Conservation (phyloP, 768 basidiomycete genomes). For the Chalciporus pseudorubinellus region DNA sequence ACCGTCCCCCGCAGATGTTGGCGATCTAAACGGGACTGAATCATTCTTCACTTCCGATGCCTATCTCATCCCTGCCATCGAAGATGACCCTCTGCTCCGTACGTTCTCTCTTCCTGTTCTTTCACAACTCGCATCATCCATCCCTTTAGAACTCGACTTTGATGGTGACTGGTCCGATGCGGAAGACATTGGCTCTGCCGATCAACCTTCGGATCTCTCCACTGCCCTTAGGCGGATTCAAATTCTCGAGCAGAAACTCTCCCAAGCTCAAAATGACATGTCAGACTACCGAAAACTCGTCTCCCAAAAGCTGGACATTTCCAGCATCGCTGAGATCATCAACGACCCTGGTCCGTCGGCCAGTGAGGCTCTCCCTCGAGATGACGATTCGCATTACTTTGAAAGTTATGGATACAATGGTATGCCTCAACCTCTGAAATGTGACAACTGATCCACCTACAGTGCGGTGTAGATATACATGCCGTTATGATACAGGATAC, state of each 20-base stretch:
- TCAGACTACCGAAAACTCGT: slow-evolving; percentile 61
- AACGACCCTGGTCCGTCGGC: slow-evolving; percentile 33
- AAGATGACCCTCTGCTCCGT: too few species aligned
- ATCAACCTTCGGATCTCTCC: slow-evolving; percentile 30
- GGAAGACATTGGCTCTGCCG: slow-evolving; percentile 1
- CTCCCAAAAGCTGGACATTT: slow-evolving; percentile 48
- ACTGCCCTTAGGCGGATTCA: slow-evolving; percentile 47
- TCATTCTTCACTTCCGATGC: too few species aligned
- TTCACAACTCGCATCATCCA: neutral
- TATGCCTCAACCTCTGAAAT: slow-evolving; percentile 27
- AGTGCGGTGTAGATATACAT: slow-evolving; percentile 68
- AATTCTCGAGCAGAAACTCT: slow-evolving; percentile 60
- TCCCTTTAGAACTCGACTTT: slow-evolving; percentile 53
- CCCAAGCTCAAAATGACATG: slow-evolving; percentile 56
- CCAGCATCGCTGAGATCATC: slow-evolving; percentile 42
- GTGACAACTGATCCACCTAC: neutral
- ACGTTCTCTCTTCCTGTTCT: slow-evolving; percentile 30
- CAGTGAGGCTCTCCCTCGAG: slow-evolving; percentile 42
- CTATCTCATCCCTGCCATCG: too few species aligned
- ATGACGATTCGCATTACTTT: slow-evolving; percentile 95
- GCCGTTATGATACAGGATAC: slow-evolving; percentile 96
- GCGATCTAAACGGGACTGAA: too few species aligned
- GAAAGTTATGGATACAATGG: slow-evolving; percentile 87
- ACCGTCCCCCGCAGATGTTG: too few species aligned
- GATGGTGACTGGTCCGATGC: slow-evolving; percentile 78